Evolutionary conservation across 805 yeast species (phyloP), one percentile per base, ranked within the genome.

Genomic region (Cyberlindnera meyerae): DNA sequence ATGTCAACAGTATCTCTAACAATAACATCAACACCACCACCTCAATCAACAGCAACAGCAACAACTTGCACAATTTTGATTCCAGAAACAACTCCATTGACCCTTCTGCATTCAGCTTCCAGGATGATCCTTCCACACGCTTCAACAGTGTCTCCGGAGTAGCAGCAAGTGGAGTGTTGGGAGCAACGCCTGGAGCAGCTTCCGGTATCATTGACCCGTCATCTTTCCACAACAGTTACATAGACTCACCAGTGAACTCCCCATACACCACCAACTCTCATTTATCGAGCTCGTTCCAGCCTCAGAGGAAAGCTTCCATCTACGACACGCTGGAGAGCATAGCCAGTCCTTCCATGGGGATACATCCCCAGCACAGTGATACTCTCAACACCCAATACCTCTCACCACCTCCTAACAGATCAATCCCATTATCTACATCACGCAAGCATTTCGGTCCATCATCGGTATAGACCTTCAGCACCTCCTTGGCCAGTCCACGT

Each of bases 241-340:
- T 45, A 25, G 22, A 41, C 11, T 49, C 55, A 1, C 54, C 53
- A 0, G 40, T 44, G 3, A 43, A 40, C 15, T 52, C 57, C 0
- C 57, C 55, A 11, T 51, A 51, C 44, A 41, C 45, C 1, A 37
- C 31, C 17, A 33, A 32, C 7, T 36, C 38, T 11, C 48, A 43
- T 14, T 29, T 44, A 11, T 47, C 54, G 13, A 31, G 43, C 3
- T 47, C 53, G 3, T 45, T 45, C 22, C 51, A 48, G 11, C 48
- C 48, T 11, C 48, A 42, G 18, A 47, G 56, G 31, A 43, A 45
- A 14, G 43, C 44, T 21, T 52, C 57, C 8, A 32, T 51, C 6
- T 51, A 52, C 29, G 57, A 52, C 24, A 43, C 48, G 2, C 33
- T 49, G n/a, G 56, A 51, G 14, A 41, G 50, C 17, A 39, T 52